Conservation (phyloP, 1,284 basidiomycete species). For the Moesziomyces sp. region DNA sequence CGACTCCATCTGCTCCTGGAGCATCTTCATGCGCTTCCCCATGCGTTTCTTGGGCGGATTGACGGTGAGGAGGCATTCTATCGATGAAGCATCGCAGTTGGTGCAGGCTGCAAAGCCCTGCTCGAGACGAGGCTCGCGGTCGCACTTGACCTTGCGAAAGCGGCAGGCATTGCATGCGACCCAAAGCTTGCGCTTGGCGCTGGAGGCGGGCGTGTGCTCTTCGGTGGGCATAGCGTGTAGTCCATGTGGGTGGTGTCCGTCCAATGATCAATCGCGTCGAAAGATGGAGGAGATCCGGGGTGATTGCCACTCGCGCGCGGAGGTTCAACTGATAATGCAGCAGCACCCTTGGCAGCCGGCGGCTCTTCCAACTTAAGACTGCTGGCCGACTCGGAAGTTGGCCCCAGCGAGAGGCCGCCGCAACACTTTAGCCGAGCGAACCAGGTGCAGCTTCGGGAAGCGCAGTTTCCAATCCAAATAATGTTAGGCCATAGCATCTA, state of each 20-base stretch:
- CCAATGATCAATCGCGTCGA: neutral
- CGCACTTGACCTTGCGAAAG: conserved; percentile 45
- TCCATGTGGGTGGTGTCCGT: neutral
- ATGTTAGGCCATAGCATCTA: too few species aligned
- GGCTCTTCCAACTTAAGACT: too few species aligned
- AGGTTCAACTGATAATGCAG: too few species aligned
- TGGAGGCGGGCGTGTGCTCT: conserved; percentile 4
- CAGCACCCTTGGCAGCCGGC: too few species aligned
- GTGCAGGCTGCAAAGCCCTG: conserved; percentile 21
- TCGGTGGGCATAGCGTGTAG: neutral
- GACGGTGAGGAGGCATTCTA: conserved; percentile 35
- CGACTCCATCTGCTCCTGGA: conserved; percentile 26
- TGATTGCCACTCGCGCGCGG: too few species aligned
- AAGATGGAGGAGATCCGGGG: too few species aligned
- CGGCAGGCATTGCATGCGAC: conserved; percentile 42
- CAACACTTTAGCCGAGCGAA: too few species aligned
- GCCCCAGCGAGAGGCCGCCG: too few species aligned
- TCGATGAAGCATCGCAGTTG: conserved; percentile 20
- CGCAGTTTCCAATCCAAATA: too few species aligned
- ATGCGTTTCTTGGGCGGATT: conserved; percentile 42
- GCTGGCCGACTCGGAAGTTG: too few species aligned
- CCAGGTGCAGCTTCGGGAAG: too few species aligned
- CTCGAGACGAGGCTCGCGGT: conserved; percentile 30
- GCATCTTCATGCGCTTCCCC: conserved; percentile 39
- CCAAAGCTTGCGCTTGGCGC: conserved; percentile 37